These are phyloP conservation scores for Penicillium turbatum DNA, from an alignment of 495 filamentous ascomycete species.

Conservation along the genomic window DNA sequence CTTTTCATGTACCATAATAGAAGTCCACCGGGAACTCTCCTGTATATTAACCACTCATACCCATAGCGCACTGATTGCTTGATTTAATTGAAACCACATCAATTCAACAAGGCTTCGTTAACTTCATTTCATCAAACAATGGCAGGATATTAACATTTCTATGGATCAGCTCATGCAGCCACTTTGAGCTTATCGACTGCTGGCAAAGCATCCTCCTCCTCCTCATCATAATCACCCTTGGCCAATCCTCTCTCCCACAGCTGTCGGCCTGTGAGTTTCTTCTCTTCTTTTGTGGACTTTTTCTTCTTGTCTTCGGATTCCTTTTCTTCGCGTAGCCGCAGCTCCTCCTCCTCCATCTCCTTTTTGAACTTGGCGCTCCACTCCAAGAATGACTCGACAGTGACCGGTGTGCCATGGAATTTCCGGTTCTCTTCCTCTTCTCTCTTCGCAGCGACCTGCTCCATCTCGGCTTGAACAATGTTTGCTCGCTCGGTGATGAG, in stretches of 20 bases:
- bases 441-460: slow-evolving; percentile 60
- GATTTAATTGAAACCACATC: background rate
- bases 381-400: slow-evolving; percentile 70
- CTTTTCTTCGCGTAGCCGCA: slow-evolving; percentile 61
- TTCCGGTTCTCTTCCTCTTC: slow-evolving; percentile 95
- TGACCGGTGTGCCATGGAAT: slow-evolving; percentile 90
- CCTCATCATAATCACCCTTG: slow-evolving; percentile 70
- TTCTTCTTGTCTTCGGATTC: slow-evolving; percentile 76
- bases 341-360: slow-evolving; percentile 70
- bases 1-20: background rate
- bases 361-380: slow-evolving; percentile 77
- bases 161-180: slow-evolving; percentile 36
- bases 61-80: background rate
- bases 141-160: slow-evolving; percentile 15
- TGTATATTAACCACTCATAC: slow-evolving; percentile 3
- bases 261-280: slow-evolving; percentile 72
- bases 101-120: slow-evolving; percentile 7
- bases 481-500: slow-evolving; percentile 67
- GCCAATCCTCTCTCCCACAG: slow-evolving; percentile 81
- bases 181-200: slow-evolving; percentile 69
- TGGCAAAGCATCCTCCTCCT: slow-evolving; percentile 49
- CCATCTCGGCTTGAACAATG: slow-evolving; percentile 55
- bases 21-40: background rate
- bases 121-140: slow-evolving; percentile 13
- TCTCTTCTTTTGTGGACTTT: slow-evolving; percentile 50